Evolutionary conservation across 2,329 filamentous ascomycete species (phyloP).

Genomic region (Aspergillus uvarum): DNA sequence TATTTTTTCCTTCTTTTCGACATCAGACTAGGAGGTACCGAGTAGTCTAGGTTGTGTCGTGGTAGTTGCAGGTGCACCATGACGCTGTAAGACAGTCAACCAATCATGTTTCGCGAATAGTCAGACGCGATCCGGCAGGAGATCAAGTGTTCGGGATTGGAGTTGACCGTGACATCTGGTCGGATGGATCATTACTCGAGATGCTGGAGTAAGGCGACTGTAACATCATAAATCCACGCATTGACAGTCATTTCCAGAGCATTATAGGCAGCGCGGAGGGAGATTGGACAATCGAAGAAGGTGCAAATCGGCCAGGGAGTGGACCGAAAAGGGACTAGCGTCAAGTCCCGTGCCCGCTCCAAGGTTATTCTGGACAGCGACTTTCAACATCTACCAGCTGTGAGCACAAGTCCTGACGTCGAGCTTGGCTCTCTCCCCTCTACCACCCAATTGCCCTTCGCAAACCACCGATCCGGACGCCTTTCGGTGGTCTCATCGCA

Average conservation of each 20-base stretch:
- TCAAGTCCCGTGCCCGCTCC: conserved; percentile 32
- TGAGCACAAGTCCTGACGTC: conserved; percentile 26
- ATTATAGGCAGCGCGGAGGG: not conserved
- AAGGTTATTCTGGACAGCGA: conserved; percentile 20
- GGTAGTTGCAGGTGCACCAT: not conserved
- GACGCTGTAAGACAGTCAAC: not conserved
- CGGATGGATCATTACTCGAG: not conserved
- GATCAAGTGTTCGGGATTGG: not conserved
- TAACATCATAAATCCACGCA: no score
- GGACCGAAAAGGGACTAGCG: conserved; percentile 35
- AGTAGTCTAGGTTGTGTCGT: not conserved
- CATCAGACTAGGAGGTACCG: no score
- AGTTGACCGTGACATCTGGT: not conserved
- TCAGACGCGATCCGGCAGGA: conserved; percentile 19
- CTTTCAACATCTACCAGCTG: conserved; percentile 20
- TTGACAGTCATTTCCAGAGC: not conserved
- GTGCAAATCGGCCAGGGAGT: not conserved
- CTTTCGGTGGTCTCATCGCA: conserved; percentile 29
- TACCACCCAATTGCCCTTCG: conserved; percentile 22
- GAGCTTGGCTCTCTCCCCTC: conserved; percentile 30
- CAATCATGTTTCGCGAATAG: conserved; percentile 26
- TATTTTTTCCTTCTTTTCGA: no score
- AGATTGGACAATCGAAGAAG: not conserved
- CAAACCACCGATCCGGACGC: conserved; percentile 21
- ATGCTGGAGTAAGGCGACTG: not conserved